phyloP scores from a whole-genome alignment of 2,329 filamentous ascomycete species.

The Ophiognomonia clavigignenti-juglandacearum region DNA sequence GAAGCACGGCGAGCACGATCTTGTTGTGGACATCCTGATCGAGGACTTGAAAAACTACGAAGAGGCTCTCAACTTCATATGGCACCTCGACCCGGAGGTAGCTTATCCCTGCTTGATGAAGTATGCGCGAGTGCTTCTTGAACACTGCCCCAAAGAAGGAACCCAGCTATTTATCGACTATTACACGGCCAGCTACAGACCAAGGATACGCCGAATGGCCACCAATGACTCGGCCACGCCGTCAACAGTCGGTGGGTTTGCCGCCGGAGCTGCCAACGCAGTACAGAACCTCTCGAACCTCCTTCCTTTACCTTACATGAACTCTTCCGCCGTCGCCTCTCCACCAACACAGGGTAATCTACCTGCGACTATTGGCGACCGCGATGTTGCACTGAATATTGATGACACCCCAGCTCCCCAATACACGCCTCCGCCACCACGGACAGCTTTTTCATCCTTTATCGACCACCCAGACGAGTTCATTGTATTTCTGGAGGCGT shows the following conservation, averaged over 20 bases:
- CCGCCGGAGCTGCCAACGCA: slow-evolving; percentile 62
- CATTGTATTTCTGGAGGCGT: slow-evolving; percentile 86
- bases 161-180: slow-evolving; percentile 91
- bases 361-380: slow-evolving; percentile 49
- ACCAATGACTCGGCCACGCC: slow-evolving; percentile 32
- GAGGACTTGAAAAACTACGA: slow-evolving; percentile 90
- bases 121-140: slow-evolving; percentile 85
- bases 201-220: slow-evolving; percentile 55
- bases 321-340: slow-evolving; percentile 51
- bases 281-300: slow-evolving; percentile 83
- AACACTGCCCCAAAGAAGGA: slow-evolving; percentile 76
- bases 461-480: slow-evolving; percentile 92
- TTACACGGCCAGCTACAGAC: slow-evolving; percentile 79
- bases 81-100: slow-evolving; percentile 73
- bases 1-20: slow-evolving; percentile 87
- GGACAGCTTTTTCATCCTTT: slow-evolving; percentile 92
- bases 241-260: slow-evolving; percentile 34
- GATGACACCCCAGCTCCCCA: slow-evolving; percentile 42
- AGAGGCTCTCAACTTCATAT: slow-evolving; percentile 88
- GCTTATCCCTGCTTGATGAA: slow-evolving; percentile 90
- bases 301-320: slow-evolving; percentile 82
- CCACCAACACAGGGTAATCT: slow-evolving; percentile 46
- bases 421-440: slow-evolving; percentile 77
- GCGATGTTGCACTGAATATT: slow-evolving; percentile 44
- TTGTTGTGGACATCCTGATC: slow-evolving; percentile 93